A percentile compares a stretch with the other conserved stretches of the same genome.
Conservation (phyloP, 306 rosid genomes). For the Vicia sativa region DNA sequence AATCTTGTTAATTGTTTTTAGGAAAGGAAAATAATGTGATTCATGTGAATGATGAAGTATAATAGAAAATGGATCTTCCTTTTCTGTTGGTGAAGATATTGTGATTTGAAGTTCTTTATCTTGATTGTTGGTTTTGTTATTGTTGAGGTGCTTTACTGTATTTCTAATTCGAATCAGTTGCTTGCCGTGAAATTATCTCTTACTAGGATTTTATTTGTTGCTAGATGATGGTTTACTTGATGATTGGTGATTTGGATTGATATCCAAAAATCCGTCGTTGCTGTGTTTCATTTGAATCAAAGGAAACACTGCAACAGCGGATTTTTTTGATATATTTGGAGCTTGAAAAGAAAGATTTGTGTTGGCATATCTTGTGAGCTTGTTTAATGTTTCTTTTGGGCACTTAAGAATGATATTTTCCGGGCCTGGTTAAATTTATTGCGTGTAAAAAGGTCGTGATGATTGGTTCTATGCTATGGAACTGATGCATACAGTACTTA, state of each 20-base stretch:
- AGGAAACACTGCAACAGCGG: not conserved
- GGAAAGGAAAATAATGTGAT: slow-evolving; percentile 11
- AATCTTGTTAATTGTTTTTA: not conserved
- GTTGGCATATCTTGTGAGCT: not conserved
- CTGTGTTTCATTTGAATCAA: slow-evolving; percentile 17
- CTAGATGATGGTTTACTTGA: not conserved
- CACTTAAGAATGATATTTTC: not conserved
- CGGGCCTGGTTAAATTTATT: slow-evolving; percentile 9
- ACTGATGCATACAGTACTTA: slow-evolving; percentile 6
- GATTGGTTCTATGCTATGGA: slow-evolving; percentile 7
- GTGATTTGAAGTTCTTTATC: not conserved
- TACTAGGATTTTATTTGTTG: not conserved
- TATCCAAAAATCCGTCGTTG: slow-evolving; percentile 9
- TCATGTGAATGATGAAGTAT: not conserved
- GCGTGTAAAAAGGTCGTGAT: not conserved
- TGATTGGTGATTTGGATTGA: slow-evolving; percentile 27
- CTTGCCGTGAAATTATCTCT: not conserved
- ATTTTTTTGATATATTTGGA: not conserved
- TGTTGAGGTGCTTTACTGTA: slow-evolving; percentile 13
- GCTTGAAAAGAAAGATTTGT: not conserved
- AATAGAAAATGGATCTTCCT: slow-evolving; percentile 12
- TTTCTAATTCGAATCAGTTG: too few species aligned
- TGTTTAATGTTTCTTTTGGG: slow-evolving; percentile 12
- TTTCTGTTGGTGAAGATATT: too few species aligned
- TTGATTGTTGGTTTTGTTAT: slow-evolving; percentile 11